phyloP scores from a whole-genome alignment of 805 yeast species.

The Candida bentonensis region DNA sequence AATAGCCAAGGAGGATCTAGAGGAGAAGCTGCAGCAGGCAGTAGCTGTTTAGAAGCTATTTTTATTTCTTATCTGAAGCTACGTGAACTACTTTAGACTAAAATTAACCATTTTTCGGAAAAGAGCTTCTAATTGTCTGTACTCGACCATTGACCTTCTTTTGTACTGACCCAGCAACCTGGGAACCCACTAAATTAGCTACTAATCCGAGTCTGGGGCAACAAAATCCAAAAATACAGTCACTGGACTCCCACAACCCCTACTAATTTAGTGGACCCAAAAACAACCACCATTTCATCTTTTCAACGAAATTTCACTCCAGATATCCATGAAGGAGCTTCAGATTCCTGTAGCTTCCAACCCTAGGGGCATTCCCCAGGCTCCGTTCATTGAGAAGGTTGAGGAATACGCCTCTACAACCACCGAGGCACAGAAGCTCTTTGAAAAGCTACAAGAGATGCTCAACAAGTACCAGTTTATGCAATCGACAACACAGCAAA shows the following conservation, averaged over 20 bases:
- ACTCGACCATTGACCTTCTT: too few species aligned
- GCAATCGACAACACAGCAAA: slow-evolving; percentile 26
- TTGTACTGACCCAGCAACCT: too few species aligned
- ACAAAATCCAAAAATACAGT: too few species aligned
- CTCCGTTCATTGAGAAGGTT: slow-evolving; percentile 81
- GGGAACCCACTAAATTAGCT: too few species aligned
- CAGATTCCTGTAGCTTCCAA: slow-evolving; percentile 30
- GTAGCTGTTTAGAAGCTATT: background rate
- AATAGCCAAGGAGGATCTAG: background rate
- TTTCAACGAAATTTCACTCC: background rate
- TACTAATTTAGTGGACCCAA: too few species aligned
- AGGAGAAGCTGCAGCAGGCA: background rate
- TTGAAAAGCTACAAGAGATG: slow-evolving; percentile 72
- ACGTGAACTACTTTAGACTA: too few species aligned
- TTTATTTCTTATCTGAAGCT: too few species aligned
- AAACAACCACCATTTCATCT: too few species aligned
- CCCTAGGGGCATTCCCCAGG: slow-evolving; percentile 94
- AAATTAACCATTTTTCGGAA: too few species aligned
- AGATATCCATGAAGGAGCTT: slow-evolving; percentile 6
- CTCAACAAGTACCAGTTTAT: slow-evolving; percentile 36
- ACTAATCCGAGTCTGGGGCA: too few species aligned
- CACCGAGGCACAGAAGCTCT: slow-evolving; percentile 54
- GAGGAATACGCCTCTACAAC: slow-evolving; percentile 56
- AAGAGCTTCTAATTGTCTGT: too few species aligned
- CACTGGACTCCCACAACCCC: too few species aligned